Evolutionary conservation across 2,329 filamentous ascomycete species (phyloP).

Genomic region (Acephala macrosclerotiorum): DNA sequence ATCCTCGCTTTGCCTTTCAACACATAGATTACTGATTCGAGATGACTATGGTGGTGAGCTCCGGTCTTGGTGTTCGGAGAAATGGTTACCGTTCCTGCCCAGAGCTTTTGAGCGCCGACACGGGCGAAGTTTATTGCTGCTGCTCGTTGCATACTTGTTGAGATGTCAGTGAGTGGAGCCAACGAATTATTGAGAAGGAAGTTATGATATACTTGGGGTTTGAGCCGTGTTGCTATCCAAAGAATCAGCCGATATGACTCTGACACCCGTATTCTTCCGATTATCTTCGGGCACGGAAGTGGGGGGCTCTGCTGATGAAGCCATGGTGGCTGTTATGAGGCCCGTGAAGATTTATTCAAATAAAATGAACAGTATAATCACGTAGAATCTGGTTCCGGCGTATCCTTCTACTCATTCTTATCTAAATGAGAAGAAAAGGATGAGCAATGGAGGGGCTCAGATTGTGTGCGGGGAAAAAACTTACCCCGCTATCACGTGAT

Average conservation of each 20-base stretch:
- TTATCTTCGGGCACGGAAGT: constrained; percentile 24
- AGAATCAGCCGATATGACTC: constrained; percentile 50
- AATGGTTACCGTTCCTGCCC: constrained; percentile 53
- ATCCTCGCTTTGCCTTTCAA: constrained; percentile 53
- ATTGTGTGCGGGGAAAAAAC: no score
- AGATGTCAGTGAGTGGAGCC: neutral
- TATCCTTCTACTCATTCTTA: no score
- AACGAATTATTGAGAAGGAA: no score
- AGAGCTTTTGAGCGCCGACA: constrained; percentile 52
- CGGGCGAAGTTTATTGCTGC: constrained; percentile 54
- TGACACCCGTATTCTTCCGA: constrained; percentile 51
- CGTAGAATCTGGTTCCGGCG: no score
- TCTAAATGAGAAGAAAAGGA: no score
- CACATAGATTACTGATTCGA: constrained; percentile 55
- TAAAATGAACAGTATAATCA: no score
- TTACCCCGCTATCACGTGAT: no score
- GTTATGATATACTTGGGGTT: constrained; percentile 51
- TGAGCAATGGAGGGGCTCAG: no score
- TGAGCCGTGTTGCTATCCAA: constrained; percentile 51
- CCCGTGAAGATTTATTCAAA: no score
- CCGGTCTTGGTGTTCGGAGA: constrained; percentile 52
- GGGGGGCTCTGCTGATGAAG: constrained; percentile 9
- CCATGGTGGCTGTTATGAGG: no score
- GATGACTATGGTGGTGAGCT: constrained; percentile 53
- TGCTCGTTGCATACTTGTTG: constrained; percentile 48